Percentiles rank a stretch among this genome's conserved stretches.
These are phyloP conservation scores for Diatrype stigma DNA, from an alignment of 2,329 filamentous ascomycete genomes.

Conservation along the genomic window DNA sequence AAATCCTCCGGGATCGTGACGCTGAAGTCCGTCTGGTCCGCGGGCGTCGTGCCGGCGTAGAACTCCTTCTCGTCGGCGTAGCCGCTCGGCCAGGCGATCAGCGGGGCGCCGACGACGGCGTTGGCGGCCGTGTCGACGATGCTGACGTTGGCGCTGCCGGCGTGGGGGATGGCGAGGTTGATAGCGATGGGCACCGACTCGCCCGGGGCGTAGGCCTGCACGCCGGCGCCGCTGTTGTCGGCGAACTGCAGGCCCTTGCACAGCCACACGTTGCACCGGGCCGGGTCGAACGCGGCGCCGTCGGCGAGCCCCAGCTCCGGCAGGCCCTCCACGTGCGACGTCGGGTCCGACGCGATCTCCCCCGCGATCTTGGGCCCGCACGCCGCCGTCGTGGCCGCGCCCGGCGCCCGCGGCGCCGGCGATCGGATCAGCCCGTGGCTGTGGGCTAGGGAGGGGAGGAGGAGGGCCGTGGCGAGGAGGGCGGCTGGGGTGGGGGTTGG, in stretches of 20 bases:
- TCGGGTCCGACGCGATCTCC: constrained; percentile 22
- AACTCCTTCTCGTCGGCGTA: constrained; percentile 26
- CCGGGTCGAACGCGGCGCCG: constrained; percentile 20
- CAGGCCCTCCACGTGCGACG: constrained; percentile 27
- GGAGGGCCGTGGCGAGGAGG: constrained; percentile 17
- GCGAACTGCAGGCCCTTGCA: constrained; percentile 37
- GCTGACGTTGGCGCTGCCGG: constrained; percentile 44
- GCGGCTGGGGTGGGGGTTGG: neutral
- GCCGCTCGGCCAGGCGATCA: constrained; percentile 23
- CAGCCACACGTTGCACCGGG: constrained; percentile 32
- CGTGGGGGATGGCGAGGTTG: constrained; percentile 42
- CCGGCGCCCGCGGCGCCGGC: constrained; percentile 19
- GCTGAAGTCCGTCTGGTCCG: constrained; percentile 26
- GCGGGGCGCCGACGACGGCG: constrained; percentile 30
- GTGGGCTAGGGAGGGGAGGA: constrained; percentile 19
- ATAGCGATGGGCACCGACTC: constrained; percentile 38
- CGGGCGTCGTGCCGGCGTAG: constrained; percentile 21
- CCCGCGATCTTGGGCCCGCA: constrained; percentile 21
- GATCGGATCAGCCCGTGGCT: constrained; percentile 18
- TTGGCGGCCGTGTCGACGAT: constrained; percentile 42
- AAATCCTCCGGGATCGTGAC: constrained; percentile 24
- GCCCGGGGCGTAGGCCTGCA: constrained; percentile 36
- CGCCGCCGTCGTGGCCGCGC: constrained; percentile 18
- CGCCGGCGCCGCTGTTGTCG: constrained; percentile 33
- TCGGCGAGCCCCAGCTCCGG: constrained; percentile 25